Percentiles rank a stretch among this genome's conserved stretches.
phyloP scores from a whole-genome alignment of 768 basidiomycete genomes.

The Collybia mongolica region DNA sequence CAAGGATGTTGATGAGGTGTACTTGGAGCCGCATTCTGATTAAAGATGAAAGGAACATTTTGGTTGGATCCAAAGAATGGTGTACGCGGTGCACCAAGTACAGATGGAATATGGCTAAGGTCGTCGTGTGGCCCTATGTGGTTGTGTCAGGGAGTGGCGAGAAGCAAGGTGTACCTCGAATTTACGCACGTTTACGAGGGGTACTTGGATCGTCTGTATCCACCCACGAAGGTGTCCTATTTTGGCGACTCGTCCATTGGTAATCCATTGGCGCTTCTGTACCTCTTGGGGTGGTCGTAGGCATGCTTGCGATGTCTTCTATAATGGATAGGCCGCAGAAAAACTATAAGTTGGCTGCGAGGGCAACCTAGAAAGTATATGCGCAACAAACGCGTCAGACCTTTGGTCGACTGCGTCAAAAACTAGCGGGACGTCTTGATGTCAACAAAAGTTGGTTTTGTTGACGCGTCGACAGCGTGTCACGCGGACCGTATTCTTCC shows the following conservation, averaged over 20 bases:
- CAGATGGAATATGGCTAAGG: constrained; percentile 42
- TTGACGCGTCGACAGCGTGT: constrained; percentile 38
- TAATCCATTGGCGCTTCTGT: constrained; percentile 90
- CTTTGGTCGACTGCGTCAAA: background rate
- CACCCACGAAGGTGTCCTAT: constrained; percentile 57
- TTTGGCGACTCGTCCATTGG: constrained; percentile 73
- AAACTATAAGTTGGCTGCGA: too few species aligned
- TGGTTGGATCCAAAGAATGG: constrained; percentile 65
- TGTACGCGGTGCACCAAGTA: constrained; percentile 30
- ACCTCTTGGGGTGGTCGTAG: constrained; percentile 22
- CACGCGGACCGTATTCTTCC: constrained; percentile 10
- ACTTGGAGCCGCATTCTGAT: constrained; percentile 33
- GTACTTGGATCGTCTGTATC: constrained; percentile 44
- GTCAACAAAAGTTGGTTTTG: constrained; percentile 22
- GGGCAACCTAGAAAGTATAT: too few species aligned
- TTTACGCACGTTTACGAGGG: constrained; percentile 60
- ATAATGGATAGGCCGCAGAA: too few species aligned
- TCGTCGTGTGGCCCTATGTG: constrained; percentile 39
- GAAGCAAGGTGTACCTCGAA: constrained; percentile 2
- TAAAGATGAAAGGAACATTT: constrained; percentile 74
- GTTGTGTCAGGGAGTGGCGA: constrained; percentile 1
- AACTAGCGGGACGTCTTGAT: background rate
- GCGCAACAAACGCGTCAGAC: background rate
- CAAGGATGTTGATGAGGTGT: constrained; percentile 59
- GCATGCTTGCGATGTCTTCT: background rate